Conservation (phyloP, 2,329 filamentous ascomycete genomes). For the Simplicillium aogashimaense region DNA sequence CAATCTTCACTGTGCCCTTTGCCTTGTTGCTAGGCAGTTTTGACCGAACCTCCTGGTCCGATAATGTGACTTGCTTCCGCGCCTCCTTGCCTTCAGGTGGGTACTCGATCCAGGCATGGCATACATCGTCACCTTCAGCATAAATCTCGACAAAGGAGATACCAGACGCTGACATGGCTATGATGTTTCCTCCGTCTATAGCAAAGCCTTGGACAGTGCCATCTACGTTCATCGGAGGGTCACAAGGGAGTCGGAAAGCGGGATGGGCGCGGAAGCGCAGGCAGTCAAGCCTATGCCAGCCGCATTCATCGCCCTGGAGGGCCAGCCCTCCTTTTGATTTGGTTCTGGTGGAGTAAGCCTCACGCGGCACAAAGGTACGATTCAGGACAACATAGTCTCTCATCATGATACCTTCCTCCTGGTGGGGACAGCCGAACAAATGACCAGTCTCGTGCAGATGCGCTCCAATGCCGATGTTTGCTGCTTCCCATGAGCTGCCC, state of each 20-base stretch:
- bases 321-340: conserved; percentile 73
- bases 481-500: conserved; percentile 91
- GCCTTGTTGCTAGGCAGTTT: conserved; percentile 63
- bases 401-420: conserved; percentile 86
- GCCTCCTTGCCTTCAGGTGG: conserved; percentile 49
- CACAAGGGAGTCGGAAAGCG: conserved; percentile 76
- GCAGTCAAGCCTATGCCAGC: conserved; percentile 83
- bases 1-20: conserved; percentile 60
- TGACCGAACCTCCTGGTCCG: conserved; percentile 63
- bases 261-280: conserved; percentile 86
- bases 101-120: conserved; percentile 75
- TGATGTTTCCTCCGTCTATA: conserved; percentile 64
- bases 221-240: conserved; percentile 54
- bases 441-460: conserved; percentile 89
- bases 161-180: conserved; percentile 71
- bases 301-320: conserved; percentile 70
- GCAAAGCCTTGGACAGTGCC: conserved; percentile 79
- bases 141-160: conserved; percentile 81
- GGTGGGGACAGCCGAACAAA: conserved; percentile 80
- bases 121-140: conserved; percentile 69
- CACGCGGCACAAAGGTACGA: conserved; percentile 69
- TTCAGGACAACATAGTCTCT: conserved; percentile 80
- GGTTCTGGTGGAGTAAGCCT: conserved; percentile 80
- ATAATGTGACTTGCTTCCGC: conserved; percentile 64
- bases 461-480: conserved; percentile 85